Base-by-base conservation (phyloP, 129 eudicot genomes). In the Solidago caesia region DNA sequence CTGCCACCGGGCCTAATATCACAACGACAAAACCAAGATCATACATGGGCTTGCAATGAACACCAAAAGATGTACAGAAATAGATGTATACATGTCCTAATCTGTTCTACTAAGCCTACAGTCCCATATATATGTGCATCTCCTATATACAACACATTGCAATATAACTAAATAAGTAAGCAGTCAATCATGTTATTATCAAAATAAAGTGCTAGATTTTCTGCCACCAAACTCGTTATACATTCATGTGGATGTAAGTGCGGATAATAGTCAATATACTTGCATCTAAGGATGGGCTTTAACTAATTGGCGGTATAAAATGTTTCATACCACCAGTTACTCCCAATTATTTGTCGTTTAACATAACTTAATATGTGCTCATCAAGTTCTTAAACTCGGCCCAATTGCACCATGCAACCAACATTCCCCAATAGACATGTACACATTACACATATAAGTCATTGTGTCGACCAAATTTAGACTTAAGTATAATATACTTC, bases 1-100 rank as follows among this genome's bases (percentile, higher is more conserved):
- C 93, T 46, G 87, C 93, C 56, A 88, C 93, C 44, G 89, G 93
- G 79, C 93, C 93, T 88, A 46, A 44, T 49, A 48, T 39, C 25
- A 80, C 29, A 77, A 14, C 15, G 63, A 74, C 62, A 42, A 49
- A 75, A 75, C 25, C 55, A 43, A 48, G 29, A 74, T 64, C 5
- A 39, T 15, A 21, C 8, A 49, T 64, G 41, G 14, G 64, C 25
- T 74, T 64, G 64, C 52, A 41, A 39, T 75, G 71, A 75, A 64
- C 48, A 64, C 53, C 52, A 64, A 12, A 14, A 74, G 43, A 64
- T 64, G 68, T 47, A 26, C 39, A 57, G 67, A 25, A 42, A 56
- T 42, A 49, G 49, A 71, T 56, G 52, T 57, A 71, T 42, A 16
- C 46, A 33, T 27, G 66, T 60, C 66, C 29, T 26, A 59, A 59